Evolutionary conservation across 2,329 filamentous ascomycete species (phyloP).

Genomic region (Colletotrichum tropicicola): DNA sequence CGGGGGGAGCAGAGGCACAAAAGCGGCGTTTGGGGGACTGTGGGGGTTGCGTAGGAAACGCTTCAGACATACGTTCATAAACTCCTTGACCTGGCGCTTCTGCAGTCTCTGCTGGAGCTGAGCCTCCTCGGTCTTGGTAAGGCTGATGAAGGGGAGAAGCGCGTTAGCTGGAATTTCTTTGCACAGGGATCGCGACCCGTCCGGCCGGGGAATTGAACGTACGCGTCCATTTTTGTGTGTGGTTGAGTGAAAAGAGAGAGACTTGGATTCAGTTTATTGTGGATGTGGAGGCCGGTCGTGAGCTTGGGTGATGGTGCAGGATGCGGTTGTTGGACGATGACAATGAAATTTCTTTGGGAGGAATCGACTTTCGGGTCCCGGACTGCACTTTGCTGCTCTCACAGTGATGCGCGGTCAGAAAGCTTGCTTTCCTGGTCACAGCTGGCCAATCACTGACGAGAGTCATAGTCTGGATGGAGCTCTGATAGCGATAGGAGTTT

Average conservation of each 20-base stretch:
- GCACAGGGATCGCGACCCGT: not conserved
- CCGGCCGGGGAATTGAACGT: not conserved
- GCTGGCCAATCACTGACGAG: conserved; percentile 9
- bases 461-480: not conserved
- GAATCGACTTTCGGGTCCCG: conserved; percentile 5
- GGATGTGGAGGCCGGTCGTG: not conserved
- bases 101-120: conserved; percentile 95
- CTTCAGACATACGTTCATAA: conserved; percentile 84
- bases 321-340: conserved; percentile 23
- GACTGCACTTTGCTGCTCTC: conserved; percentile 1
- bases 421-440: conserved; percentile 25
- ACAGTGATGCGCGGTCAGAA: not conserved
- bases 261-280: not conserved
- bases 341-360: conserved; percentile 33
- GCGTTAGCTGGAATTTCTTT: conserved; percentile 29
- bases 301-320: not conserved
- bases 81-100: conserved; percentile 98
- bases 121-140: conserved; percentile 84
- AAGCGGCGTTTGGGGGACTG: too few relatives aligned
- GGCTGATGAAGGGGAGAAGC: conserved; percentile 48
- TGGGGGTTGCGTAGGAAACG: too few relatives aligned
- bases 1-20: too few relatives aligned
- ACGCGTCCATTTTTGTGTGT: conserved; percentile 33
- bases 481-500: conserved; percentile 23
- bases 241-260: not conserved